Conservation (phyloP, 164 flowering plant genomes). For the Vitis amurensis region DNA sequence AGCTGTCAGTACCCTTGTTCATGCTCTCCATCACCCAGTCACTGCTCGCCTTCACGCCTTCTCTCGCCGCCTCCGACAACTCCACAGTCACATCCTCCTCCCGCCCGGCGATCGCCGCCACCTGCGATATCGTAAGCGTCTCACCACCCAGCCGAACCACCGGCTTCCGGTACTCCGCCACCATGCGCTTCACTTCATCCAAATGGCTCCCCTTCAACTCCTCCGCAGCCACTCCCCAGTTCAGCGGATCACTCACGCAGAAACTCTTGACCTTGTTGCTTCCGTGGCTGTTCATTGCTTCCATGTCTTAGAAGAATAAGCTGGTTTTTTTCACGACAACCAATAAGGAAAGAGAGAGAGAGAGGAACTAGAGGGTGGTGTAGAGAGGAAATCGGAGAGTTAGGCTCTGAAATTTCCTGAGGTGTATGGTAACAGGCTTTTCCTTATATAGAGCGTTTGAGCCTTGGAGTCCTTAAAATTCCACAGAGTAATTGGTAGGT, state of each 20-base stretch:
- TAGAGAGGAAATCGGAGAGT: neutral
- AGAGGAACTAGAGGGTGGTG: neutral
- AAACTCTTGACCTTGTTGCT: conserved; percentile 14
- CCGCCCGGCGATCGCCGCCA: conserved; percentile 48
- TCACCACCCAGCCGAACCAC: conserved; percentile 51
- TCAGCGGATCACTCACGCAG: conserved; percentile 40
- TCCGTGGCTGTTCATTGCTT: neutral
- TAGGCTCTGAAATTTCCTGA: conserved; percentile 20
- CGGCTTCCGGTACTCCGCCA: conserved; percentile 50
- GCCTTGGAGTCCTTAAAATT: too few relatives aligned
- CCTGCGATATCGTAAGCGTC: conserved; percentile 54
- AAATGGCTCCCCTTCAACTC: conserved; percentile 55
- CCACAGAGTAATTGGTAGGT: neutral
- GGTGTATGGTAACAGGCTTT: neutral
- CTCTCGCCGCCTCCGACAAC: conserved; percentile 49
- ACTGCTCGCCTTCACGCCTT: conserved; percentile 62
- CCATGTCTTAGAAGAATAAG: neutral
- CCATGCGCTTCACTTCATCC: conserved; percentile 65
- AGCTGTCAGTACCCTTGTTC: conserved; percentile 58
- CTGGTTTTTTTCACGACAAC: neutral
- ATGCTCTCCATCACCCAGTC: conserved; percentile 78
- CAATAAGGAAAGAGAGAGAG: neutral
- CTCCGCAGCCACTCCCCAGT: conserved; percentile 62
- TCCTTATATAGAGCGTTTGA: neutral
- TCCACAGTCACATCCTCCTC: conserved; percentile 38